Evolutionary conservation across 805 yeast species (phyloP).

Genomic region (Saturnispora besseyi): DNA sequence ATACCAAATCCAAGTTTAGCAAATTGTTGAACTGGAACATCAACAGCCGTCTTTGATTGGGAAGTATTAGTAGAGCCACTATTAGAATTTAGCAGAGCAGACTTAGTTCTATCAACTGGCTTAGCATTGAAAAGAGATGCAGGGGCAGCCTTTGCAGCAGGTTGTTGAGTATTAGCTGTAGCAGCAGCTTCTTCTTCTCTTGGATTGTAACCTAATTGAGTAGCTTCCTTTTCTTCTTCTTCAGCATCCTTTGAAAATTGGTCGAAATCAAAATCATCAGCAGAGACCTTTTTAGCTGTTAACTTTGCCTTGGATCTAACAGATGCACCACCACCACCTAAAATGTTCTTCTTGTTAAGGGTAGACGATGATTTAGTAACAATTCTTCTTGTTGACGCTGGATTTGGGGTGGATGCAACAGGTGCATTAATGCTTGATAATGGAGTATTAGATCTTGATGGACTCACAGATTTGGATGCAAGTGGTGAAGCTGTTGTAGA

Average conservation of each 20-base stretch:
- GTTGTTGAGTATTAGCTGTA: constrained; percentile 12
- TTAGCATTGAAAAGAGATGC: constrained; percentile 7
- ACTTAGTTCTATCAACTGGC: constrained; percentile 1
- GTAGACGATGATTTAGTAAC: constrained; percentile 22
- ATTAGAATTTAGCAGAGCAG: not conserved
- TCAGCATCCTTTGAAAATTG: constrained; percentile 70
- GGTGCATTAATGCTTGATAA: constrained; percentile 18
- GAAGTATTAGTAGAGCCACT: not conserved
- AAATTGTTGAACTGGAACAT: constrained; percentile 55
- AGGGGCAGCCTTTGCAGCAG: constrained; percentile 21
- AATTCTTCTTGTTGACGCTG: constrained; percentile 26
- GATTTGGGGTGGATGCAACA: constrained; percentile 16
- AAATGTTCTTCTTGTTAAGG: constrained; percentile 27
- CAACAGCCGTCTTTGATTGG: constrained; percentile 19
- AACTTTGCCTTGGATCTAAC: constrained; percentile 51
- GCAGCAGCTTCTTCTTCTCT: constrained; percentile 15
- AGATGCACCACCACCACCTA: constrained; percentile 21
- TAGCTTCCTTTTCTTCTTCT: constrained; percentile 66
- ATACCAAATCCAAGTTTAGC: constrained; percentile 89
- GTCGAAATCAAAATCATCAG: constrained; percentile 46
- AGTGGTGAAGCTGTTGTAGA: constrained; percentile 41
- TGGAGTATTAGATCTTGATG: constrained; percentile 19
- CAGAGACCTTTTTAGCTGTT: constrained; percentile 46
- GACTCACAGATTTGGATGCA: constrained; percentile 37
- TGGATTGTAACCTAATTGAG: constrained; percentile 45